Base-by-base conservation (phyloP, 306 rosid genomes). In the Quercus parvula region DNA sequence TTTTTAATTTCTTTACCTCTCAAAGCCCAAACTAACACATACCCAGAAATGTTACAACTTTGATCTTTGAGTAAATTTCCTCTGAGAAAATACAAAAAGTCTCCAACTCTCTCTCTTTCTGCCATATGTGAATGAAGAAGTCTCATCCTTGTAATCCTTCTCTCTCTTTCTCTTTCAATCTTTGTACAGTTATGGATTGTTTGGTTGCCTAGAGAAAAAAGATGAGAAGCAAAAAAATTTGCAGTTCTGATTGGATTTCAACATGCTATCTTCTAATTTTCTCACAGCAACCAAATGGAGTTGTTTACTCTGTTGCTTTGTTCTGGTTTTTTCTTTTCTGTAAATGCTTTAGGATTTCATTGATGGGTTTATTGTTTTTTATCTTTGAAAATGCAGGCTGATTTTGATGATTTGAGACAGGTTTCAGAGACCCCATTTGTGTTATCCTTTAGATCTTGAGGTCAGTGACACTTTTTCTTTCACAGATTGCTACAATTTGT, bases 391-490 rank as follows among this genome's bases (percentile, higher is more conserved):
- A 59, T 79, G 84, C 84, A 76, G 84, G 80, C 72, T 74, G 56
- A 25, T 73, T 73, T 75, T 59, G 54, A 49, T 49, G 54, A 49
- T 61, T 35, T 66, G 72, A 58, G 77, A 20, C 38, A 56, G 71
- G 75, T 51, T 55, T 71, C 73, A 66, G 69, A 24, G 31, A 24
- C 71, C 77, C 72, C 30, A 15, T 13, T 49, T 10, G 69, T 67
- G 44, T 28, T 59, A 55, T 71, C 58, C 35, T 55, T 10, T 62
- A 73, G 83, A 87, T 84, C 88, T 84, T 73, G 69, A 76, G 84
- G 88, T 86, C 33, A 67, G 76, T 74, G 38, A n/a, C 73, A 38
- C 19, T 17, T 52, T 7, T 63, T 63, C 46, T 4, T 77, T 11
- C 41, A 2, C 20, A 2, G 33, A 27, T 59, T 30, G 18, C 38